Conservation (phyloP, 345 rosid genomes). For the Dipteronia sinensis region DNA sequence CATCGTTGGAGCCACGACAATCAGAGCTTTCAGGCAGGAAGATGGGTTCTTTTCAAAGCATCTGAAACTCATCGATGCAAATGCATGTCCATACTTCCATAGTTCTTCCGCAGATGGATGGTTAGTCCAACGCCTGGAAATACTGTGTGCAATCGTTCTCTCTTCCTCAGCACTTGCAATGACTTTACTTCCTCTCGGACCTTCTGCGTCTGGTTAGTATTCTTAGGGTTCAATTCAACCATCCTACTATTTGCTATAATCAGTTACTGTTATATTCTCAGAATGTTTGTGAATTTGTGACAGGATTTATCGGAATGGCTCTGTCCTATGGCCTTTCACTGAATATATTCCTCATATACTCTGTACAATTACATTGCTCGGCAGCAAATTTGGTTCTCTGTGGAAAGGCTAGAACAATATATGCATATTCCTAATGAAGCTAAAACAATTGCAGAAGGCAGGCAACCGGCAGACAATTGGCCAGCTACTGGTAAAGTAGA, state of each 20-base stretch:
- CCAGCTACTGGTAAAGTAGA: constrained; percentile 56
- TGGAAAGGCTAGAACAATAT: constrained; percentile 67
- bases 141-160: constrained; percentile 50
- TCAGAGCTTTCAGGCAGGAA: constrained; percentile 58
- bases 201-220: constrained; percentile 42
- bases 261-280: neutral
- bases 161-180: constrained; percentile 56
- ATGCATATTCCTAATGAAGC: constrained; percentile 66
- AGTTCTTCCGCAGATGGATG: constrained; percentile 56
- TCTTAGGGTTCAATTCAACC: constrained; percentile 6
- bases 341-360: constrained; percentile 43
- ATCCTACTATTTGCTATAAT: neutral
- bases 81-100: constrained; percentile 56
- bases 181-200: constrained; percentile 48
- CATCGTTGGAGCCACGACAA: constrained; percentile 56
- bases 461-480: constrained; percentile 45
- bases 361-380: constrained; percentile 45
- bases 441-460: constrained; percentile 48
- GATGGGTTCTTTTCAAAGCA: constrained; percentile 50
- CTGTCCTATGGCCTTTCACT: constrained; percentile 60
- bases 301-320: constrained; percentile 62
- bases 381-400: constrained; percentile 49
- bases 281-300: constrained; percentile 1
- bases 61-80: constrained; percentile 46
- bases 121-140: constrained; percentile 62